phyloP scores from a whole-genome alignment of 768 basidiomycete genomes.

The Amanita subjunquillea region DNA sequence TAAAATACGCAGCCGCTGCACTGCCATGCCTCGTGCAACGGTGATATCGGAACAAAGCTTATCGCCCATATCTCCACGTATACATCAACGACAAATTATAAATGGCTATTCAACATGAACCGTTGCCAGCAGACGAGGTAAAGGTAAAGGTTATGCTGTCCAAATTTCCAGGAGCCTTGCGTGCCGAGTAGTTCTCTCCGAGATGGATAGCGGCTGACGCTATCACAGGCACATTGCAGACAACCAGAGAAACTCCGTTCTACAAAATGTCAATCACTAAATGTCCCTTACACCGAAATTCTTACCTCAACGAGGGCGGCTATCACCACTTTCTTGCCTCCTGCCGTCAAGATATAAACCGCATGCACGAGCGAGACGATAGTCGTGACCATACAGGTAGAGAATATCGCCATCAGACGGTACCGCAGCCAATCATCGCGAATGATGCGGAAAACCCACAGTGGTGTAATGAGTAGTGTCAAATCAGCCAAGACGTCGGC shows the following conservation, averaged over 20 bases:
- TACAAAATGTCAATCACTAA: constrained; percentile 4
- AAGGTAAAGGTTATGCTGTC: background rate
- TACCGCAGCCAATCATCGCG: constrained; percentile 27
- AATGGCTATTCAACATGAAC: too few relatives aligned
- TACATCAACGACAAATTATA: too few relatives aligned
- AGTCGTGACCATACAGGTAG: constrained; percentile 41
- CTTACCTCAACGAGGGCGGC: constrained; percentile 34
- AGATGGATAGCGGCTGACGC: constrained; percentile 18
- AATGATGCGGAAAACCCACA: constrained; percentile 35
- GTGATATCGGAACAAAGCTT: too few relatives aligned
- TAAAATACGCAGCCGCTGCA: too few relatives aligned
- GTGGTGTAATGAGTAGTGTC: constrained; percentile 34
- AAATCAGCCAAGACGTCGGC: constrained; percentile 39
- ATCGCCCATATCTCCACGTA: too few relatives aligned
- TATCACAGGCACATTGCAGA: constrained; percentile 29
- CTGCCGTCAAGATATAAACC: constrained; percentile 23
- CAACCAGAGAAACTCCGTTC: constrained; percentile 25
- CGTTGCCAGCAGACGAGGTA: too few relatives aligned
- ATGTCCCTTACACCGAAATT: background rate
- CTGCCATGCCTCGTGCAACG: too few relatives aligned
- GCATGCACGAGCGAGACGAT: constrained; percentile 38
- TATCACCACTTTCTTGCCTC: constrained; percentile 20
- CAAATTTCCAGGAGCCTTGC: background rate
- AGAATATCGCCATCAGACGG: constrained; percentile 40
- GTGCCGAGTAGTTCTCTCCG: constrained; percentile 3